Base-by-base conservation (phyloP, 352 stramenopile genomes). In the Phytophthora pinifolia region DNA sequence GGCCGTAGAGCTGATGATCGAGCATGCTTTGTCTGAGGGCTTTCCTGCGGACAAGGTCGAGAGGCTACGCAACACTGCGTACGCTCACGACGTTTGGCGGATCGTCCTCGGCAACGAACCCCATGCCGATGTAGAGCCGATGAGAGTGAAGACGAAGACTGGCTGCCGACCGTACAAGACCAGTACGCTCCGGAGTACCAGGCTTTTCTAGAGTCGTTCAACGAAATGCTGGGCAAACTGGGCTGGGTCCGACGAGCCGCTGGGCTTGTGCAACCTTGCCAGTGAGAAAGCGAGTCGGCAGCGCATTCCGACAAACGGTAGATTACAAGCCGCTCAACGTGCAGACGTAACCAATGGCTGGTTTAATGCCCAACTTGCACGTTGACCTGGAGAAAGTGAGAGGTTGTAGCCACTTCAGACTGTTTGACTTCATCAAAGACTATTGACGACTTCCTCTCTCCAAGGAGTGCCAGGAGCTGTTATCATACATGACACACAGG, bases 391-490 rank as follows among this genome's bases (percentile, higher is more conserved):
- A 62, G 12, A 25, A 35, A 2, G 20, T 43, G 6, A 13, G 34
- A 29, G 45, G 30, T 6, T 47, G 43, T 12, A 46, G 57, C 17
- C 32, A 34, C 12, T 51, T 56, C 10, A 46, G 39, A 7, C 45
- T 39, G n/a, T 53, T 61, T 18, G 55, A 66, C 29, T 52, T 66
- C 10, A 57, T 65, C 30, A 45, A 58, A 22, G 58, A 55, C 6
- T 70, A 62, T 25, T 66, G 48, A 50, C 49, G 62, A 13, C 49
- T 70, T 20, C 31, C 20, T 0, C 39, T 65, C 2, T 22, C 51
- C 15, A 3, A 47, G 5, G 53, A 57, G 0, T 52, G 44, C 10
- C 50, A 50, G 20, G 45, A 72, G 33, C 47, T 60, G 14, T 36
- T 60, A 8, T 54, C 41, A 58, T n/a, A n/a, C n/a, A n/a, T n/a